Conservation (phyloP, 176 grass and related monocot species). For the Dactylis glomerata region DNA sequence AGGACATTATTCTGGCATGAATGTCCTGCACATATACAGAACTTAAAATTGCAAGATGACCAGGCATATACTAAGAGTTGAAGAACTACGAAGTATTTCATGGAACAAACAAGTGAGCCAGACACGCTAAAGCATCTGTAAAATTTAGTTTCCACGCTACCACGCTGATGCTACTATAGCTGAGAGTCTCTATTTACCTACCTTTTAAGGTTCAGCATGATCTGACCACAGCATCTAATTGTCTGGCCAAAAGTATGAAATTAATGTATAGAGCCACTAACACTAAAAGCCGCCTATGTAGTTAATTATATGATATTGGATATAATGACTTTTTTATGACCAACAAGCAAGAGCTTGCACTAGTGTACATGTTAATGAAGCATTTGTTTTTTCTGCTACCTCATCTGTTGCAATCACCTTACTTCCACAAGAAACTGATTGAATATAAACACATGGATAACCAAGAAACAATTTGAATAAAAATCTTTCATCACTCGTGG, state of each 20-base stretch:
- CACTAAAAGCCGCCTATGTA: neutral
- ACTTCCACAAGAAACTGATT: neutral
- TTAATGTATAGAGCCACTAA: neutral
- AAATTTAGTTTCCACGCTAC: neutral
- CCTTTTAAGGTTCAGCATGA: neutral
- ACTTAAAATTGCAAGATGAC: conserved; percentile 5
- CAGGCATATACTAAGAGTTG: neutral
- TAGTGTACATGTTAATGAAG: neutral
- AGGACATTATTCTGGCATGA: conserved; percentile 83
- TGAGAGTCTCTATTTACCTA: neutral
- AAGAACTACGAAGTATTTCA: neutral
- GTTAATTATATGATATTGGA: neutral
- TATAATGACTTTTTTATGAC: neutral
- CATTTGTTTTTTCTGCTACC: neutral
- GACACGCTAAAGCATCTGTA: neutral
- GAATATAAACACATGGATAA: neutral
- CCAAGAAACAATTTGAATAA: neutral
- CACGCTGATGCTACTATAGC: neutral
- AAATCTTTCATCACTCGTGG: neutral
- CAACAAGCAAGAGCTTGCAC: neutral
- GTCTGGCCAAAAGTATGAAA: neutral
- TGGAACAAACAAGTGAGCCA: neutral
- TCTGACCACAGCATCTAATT: neutral
- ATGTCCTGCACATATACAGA: conserved; percentile 58
- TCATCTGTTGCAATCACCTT: neutral